Conservation (phyloP, 2,329 filamentous ascomycete genomes). For the Colletotrichum sojae region DNA sequence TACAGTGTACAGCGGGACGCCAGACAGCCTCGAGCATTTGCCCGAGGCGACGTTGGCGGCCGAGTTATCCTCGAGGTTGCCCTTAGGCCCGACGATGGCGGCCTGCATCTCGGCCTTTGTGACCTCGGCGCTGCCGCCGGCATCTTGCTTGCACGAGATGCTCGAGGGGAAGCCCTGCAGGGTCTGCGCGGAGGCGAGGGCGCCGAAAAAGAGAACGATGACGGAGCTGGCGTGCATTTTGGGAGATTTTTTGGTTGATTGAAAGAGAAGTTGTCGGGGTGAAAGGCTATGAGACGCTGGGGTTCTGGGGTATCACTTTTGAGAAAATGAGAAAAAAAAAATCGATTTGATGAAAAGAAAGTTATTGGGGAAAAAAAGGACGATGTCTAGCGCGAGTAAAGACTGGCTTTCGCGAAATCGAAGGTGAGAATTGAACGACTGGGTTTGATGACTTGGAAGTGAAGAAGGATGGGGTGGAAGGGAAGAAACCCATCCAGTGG, state of each 20-base stretch:
- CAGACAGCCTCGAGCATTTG: slow-evolving; percentile 10
- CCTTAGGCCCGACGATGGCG: slow-evolving; percentile 22
- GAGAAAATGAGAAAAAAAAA: neutral
- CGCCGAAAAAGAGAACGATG: neutral
- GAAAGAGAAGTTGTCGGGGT: neutral
- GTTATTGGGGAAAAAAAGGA: neutral
- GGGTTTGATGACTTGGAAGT: neutral
- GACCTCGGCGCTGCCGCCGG: neutral
- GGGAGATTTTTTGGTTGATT: neutral
- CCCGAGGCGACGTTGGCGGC: slow-evolving; percentile 21
- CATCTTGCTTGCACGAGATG: slow-evolving; percentile 11
- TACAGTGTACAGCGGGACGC: slow-evolving; percentile 20
- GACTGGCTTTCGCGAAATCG: neutral
- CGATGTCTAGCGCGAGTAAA: neutral
- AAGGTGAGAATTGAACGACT: neutral
- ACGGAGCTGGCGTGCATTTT: slow-evolving; percentile 18
- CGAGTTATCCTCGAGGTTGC: slow-evolving; percentile 3
- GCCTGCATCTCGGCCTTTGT: slow-evolving; percentile 16
- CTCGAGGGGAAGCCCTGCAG: slow-evolving; percentile 18
- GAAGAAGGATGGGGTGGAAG: neutral
- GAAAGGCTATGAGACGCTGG: neutral
- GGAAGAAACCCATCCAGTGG: neutral
- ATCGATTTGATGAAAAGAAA: neutral
- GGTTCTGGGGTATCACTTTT: neutral
- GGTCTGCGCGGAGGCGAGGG: slow-evolving; percentile 14